phyloP scores from a whole-genome alignment of 192 early-diverging fungal genomes.

The Mortierella claussenii region DNA sequence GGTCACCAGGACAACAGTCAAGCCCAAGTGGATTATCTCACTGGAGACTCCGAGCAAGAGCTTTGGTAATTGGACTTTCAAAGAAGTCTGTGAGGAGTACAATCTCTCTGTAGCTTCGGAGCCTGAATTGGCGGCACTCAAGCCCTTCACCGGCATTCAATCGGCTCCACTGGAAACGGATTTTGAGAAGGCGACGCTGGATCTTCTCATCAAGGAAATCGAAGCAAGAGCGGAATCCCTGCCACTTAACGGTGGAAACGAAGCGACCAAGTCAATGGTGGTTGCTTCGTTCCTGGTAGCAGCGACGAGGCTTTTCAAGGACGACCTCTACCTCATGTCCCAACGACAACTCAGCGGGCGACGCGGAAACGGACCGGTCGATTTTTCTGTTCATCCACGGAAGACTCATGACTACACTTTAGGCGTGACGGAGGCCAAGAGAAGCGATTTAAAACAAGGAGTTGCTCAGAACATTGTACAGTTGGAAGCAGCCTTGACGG shows the following conservation, averaged over 20 bases:
- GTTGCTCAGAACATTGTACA: conserved; percentile 2
- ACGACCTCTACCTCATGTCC: background rate
- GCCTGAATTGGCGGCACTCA: background rate
- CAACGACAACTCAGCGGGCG: conserved; percentile 10
- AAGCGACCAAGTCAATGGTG: background rate
- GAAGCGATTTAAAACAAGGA: background rate
- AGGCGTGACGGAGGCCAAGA: background rate
- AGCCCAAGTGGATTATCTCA: background rate
- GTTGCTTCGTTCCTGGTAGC: background rate
- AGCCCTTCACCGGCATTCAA: background rate
- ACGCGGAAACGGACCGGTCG: conserved; percentile 11
- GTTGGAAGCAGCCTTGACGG: background rate
- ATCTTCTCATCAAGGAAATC: background rate
- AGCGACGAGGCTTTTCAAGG: background rate
- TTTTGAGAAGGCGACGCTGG: background rate
- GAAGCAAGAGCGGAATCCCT: background rate
- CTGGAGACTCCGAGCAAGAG: background rate
- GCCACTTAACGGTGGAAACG: background rate
- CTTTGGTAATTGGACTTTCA: background rate
- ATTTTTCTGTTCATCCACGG: conserved; percentile 11
- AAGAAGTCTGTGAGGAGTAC: background rate
- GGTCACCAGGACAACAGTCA: background rate
- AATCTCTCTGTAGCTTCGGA: background rate
- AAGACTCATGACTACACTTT: conserved; percentile 14
- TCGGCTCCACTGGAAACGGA: background rate